Conservation (phyloP, 345 rosid genomes). For the Aquilaria sinensis region DNA sequence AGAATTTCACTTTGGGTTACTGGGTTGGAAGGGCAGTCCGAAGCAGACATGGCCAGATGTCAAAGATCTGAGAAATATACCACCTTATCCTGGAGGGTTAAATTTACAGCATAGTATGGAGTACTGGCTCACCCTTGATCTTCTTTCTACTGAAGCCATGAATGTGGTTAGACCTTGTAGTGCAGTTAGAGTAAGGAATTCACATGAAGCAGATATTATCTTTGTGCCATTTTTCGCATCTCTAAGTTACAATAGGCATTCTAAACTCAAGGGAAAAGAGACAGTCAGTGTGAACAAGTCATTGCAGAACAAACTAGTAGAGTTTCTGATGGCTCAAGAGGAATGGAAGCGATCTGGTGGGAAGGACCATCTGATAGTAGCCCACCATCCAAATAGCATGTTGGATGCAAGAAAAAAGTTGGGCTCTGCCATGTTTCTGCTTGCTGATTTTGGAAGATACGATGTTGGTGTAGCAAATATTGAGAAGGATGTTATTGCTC, state of each 20-base stretch:
- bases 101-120: conserved; percentile 88
- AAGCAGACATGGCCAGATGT: conserved; percentile 63
- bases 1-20: conserved; percentile 77
- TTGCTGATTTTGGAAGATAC: conserved; percentile 94
- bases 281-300: conserved; percentile 42
- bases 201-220: conserved; percentile 57
- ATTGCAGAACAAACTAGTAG: conserved; percentile 60
- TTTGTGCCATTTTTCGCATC: conserved; percentile 90
- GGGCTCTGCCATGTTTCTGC: conserved; percentile 84
- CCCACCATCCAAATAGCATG: conserved; percentile 92
- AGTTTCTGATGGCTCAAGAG: conserved; percentile 36
- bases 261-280: conserved; percentile 54
- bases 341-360: conserved; percentile 66
- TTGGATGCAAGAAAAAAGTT: conserved; percentile 48
- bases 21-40: conserved; percentile 65
- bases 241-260: conserved; percentile 67
- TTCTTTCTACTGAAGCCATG: conserved; percentile 53
- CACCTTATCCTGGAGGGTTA: conserved; percentile 76
- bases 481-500: conserved; percentile 76
- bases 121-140: conserved; percentile 92
- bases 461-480: conserved; percentile 59
- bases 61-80: conserved; percentile 30
- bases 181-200: conserved; percentile 53
- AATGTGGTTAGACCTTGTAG: conserved; percentile 42
- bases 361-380: conserved; percentile 54